A percentile compares a stretch with the other conserved stretches of the same genome.
Conservation (phyloP, 257 asterid genomes). For the Paraleonurus japonicus region DNA sequence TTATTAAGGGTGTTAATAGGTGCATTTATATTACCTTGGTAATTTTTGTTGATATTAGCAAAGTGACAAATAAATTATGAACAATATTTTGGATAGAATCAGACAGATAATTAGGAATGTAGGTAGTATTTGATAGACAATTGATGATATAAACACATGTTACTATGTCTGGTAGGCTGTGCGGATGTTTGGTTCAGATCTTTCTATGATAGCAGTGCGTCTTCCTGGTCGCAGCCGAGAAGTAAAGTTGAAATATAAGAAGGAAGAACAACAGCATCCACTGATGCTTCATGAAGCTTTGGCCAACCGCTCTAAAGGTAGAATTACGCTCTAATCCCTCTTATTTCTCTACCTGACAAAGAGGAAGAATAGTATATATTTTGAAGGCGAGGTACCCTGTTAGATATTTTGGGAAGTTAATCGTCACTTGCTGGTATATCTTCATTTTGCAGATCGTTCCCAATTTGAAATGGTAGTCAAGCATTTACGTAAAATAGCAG, state of each 20-base stretch:
- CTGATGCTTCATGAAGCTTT: constrained; percentile 70
- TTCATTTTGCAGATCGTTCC: constrained; percentile 57
- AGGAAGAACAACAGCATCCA: constrained; percentile 81
- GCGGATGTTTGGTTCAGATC: constrained; percentile 82
- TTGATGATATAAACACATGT: too few relatives aligned
- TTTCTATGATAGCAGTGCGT: constrained; percentile 82
- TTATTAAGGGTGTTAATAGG: too few relatives aligned
- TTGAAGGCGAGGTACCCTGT: not conserved
- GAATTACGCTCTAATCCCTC: not conserved
- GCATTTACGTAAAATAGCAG: constrained; percentile 45
- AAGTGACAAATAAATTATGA: too few relatives aligned
- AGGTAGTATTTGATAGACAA: too few relatives aligned
- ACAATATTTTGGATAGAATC: too few relatives aligned
- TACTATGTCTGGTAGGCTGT: constrained; percentile 69
- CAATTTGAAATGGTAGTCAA: constrained; percentile 55
- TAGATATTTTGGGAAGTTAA: not conserved
- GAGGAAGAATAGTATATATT: not conserved
- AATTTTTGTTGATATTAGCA: too few relatives aligned
- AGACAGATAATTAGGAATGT: too few relatives aligned
- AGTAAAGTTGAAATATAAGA: constrained; percentile 69
- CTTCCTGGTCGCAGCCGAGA: constrained; percentile 78
- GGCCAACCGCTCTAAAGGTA: constrained; percentile 67
- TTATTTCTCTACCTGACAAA: not conserved
- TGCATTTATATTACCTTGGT: too few relatives aligned
- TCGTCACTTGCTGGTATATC: not conserved